Evolutionary conservation across 192 early-diverging fungal genomes (phyloP).

Genomic region (Coemansia sp.): DNA sequence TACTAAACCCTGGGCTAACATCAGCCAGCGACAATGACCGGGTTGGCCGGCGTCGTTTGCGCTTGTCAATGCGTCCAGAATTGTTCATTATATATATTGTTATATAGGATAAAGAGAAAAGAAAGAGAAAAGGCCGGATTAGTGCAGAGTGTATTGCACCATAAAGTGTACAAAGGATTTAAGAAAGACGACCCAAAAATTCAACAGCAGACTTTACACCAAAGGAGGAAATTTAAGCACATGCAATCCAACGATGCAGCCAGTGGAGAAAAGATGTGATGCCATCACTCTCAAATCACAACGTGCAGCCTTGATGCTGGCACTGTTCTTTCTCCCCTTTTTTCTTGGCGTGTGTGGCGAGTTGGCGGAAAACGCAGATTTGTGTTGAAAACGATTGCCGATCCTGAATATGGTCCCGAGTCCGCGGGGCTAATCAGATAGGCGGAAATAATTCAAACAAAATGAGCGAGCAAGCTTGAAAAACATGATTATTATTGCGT

Average conservation of each 20-base stretch:
- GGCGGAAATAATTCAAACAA: neutral
- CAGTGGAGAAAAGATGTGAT: slow-evolving; percentile 8
- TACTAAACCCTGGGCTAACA: slow-evolving; percentile 7
- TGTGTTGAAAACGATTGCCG: neutral
- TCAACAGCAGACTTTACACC: too few relatives aligned
- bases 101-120: neutral
- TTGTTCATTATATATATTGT: neutral
- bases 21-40: slow-evolving; percentile 26
- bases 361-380: neutral
- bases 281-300: slow-evolving; percentile 12
- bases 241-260: too few relatives aligned
- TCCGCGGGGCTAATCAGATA: neutral
- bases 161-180: too few relatives aligned
- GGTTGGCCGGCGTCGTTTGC: slow-evolving; percentile 38
- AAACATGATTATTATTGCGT: too few relatives aligned
- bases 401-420: neutral
- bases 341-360: slow-evolving; percentile 4
- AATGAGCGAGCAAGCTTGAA: too few relatives aligned
- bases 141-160: too few relatives aligned
- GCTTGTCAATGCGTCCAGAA: slow-evolving; percentile 38
- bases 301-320: neutral
- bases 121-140: neutral
- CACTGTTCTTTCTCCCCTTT: neutral
- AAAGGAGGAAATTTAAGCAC: too few relatives aligned
- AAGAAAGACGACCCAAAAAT: too few relatives aligned